Evolutionary conservation across 139 green algal species (phyloP), one percentile per base, ranked within the genome.

Genomic region (Coccomyxa sp.): DNA sequence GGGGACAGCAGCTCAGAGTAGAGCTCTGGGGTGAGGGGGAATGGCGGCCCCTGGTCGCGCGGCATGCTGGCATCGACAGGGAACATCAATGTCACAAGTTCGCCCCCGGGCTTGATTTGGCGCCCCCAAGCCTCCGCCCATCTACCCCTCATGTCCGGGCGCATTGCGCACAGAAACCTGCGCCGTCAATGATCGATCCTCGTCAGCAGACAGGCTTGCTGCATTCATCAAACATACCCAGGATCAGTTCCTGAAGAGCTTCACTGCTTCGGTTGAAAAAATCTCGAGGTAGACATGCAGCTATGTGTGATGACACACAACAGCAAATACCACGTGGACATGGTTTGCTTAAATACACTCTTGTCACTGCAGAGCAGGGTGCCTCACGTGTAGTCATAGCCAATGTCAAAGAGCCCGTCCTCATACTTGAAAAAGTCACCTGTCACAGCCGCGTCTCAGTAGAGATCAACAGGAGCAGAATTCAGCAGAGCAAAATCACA

Each of bases 151-250:
- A 88, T 87, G 68, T 38, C 68, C 17, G 92, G 92, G 17, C 90
- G 86, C 77, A 95, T 82, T 0, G 92, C 92, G 79, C 92, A 95
- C 27, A 93, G 85, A 84, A 95, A 95, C 0, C 84, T 87, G 84
- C 71, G 83, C 21, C 27, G 27, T 21, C 1, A 3, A 71, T 71
- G 18, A 71, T 1, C 1, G 63, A 25, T 71, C 7, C 18, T 25
- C 9, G 18, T 71, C 63, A 28, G 1, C 7, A 25, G 63, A 21
- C 18, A 71, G 63, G 18, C 7, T 11, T 3, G 18, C 7, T 25
- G 21, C 18, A 71, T 25, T 4, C 9, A 9, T 25, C 10, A 21
- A 14, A 1, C 21, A 25, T 71, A 9, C 7, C 18, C 18, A 25
- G 18, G 63, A 71, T 71, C 21, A 21, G 63, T 71, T 21, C 63